Conservation (phyloP, 1,284 basidiomycete species). For the Malassezia psittaci region DNA sequence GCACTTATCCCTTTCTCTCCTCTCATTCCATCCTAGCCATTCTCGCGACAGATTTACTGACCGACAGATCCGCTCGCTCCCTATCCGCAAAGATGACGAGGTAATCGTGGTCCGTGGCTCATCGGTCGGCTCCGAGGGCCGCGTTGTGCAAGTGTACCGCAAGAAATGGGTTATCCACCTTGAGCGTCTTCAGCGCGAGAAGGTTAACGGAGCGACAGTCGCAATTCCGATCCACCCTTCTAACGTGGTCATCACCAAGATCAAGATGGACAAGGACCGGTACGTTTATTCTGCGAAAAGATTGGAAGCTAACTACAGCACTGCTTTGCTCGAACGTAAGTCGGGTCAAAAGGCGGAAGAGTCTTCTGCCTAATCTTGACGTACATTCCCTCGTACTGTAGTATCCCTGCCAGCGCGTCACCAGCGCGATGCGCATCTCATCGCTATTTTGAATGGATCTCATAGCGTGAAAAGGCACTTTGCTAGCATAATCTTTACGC, state of each 20-base stretch:
- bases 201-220: conserved; percentile 87
- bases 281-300: conserved; percentile 6
- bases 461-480: conserved; percentile 16
- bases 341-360: conserved; percentile 29
- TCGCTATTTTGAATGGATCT: neutral
- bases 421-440: conserved; percentile 5
- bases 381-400: conserved; percentile 13
- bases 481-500: neutral
- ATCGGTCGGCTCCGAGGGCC: conserved; percentile 73
- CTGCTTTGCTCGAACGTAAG: conserved; percentile 40
- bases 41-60: conserved; percentile 1
- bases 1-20: neutral
- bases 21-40: neutral
- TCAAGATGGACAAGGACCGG: conserved; percentile 48
- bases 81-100: conserved; percentile 96
- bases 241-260: conserved; percentile 73
- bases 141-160: conserved; percentile 65
- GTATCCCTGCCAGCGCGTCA: conserved; percentile 13
- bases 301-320: conserved; percentile 10
- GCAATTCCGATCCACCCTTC: conserved; percentile 92
- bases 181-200: conserved; percentile 94
- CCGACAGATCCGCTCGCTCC: conserved; percentile 71
- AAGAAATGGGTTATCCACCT: conserved; percentile 99
- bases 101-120: conserved; percentile 69
- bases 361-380: conserved; percentile 17